Conservation (phyloP, 1,284 basidiomycete species). For the Moesziomyces sp. region DNA sequence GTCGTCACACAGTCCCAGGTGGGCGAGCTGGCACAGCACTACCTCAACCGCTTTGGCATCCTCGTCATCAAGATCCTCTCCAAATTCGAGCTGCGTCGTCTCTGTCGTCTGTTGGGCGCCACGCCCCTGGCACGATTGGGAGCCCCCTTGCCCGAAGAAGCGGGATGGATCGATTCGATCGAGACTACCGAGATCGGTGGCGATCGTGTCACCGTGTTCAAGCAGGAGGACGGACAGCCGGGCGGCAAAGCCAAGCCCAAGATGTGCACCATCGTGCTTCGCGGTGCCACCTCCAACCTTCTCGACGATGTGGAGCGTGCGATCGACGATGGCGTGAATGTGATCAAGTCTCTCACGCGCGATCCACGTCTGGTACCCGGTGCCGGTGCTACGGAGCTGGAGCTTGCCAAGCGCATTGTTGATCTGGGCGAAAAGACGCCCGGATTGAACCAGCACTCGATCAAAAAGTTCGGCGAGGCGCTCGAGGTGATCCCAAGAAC, state of each 20-base stretch:
- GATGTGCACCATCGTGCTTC: slow-evolving; percentile 66
- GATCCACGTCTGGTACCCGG: slow-evolving; percentile 91
- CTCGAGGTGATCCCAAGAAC: slow-evolving; percentile 93
- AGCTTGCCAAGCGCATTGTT: slow-evolving; percentile 84
- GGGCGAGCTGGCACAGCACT: slow-evolving; percentile 96
- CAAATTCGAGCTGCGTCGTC: slow-evolving; percentile 94
- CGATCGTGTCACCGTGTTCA: slow-evolving; percentile 94
- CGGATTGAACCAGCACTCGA: slow-evolving; percentile 92
- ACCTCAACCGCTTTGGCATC: slow-evolving; percentile 92
- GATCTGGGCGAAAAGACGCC: slow-evolving; percentile 87
- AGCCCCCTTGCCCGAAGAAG: slow-evolving; percentile 95
- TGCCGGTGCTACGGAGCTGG: slow-evolving; percentile 92
- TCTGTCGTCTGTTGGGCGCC: slow-evolving; percentile 94
- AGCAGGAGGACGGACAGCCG: slow-evolving; percentile 73
- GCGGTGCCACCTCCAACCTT: slow-evolving; percentile 90
- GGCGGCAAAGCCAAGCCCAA: slow-evolving; percentile 65
- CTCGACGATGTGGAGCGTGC: slow-evolving; percentile 96
- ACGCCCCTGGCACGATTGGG: slow-evolving; percentile 95
- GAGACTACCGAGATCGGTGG: slow-evolving; percentile 97
- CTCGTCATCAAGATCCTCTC: slow-evolving; percentile 96
- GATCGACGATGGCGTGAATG: slow-evolving; percentile 96
- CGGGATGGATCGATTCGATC: slow-evolving; percentile 90
- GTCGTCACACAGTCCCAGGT: slow-evolving; percentile 92
- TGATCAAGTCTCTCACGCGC: slow-evolving; percentile 91
- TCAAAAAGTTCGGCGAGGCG: slow-evolving; percentile 88